Evolutionary conservation across 2,329 filamentous ascomycete genomes (phyloP).

Genomic region (Macrophomina phaseolina): DNA sequence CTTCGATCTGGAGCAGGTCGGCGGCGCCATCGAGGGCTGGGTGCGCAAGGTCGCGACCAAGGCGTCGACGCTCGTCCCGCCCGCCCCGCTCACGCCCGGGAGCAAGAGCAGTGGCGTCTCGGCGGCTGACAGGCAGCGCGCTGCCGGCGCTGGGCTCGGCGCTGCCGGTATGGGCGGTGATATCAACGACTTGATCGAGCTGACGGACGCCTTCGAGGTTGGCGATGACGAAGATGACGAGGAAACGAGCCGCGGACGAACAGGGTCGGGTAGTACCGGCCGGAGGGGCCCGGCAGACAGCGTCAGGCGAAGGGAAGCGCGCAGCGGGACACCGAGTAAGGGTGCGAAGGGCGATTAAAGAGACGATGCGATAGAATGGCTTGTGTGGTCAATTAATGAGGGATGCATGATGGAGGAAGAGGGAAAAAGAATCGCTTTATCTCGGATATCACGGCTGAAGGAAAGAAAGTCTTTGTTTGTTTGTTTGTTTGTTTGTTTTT

Average conservation of each 20-base stretch:
- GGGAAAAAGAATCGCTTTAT: background rate
- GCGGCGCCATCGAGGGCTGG: conserved; percentile 89
- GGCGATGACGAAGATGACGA: conserved; percentile 39
- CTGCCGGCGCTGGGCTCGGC: conserved; percentile 2
- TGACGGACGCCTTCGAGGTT: conserved; percentile 57
- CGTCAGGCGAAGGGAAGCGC: conserved; percentile 20
- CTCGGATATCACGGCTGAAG: conserved; percentile 5
- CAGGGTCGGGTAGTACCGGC: background rate
- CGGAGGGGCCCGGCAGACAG: background rate
- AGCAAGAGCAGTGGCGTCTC: background rate
- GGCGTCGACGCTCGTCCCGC: conserved; percentile 41
- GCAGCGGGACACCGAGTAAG: conserved; percentile 22
- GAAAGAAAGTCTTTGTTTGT: background rate
- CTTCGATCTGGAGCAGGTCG: conserved; percentile 75
- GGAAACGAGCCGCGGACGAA: conserved; percentile 12
- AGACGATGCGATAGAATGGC: background rate
- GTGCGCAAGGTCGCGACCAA: conserved; percentile 79
- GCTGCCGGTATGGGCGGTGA: conserved; percentile 45
- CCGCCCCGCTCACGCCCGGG: conserved; percentile 13
- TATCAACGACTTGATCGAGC: conserved; percentile 71
- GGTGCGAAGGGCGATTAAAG: conserved; percentile 26
- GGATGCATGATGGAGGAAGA: no score
- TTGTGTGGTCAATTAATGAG: background rate
- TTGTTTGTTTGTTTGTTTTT: no score
- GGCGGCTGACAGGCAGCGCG: conserved; percentile 8